Evolutionary conservation across 2,329 filamentous ascomycete species (phyloP).

Genomic region (Fonsecaea monophora): DNA sequence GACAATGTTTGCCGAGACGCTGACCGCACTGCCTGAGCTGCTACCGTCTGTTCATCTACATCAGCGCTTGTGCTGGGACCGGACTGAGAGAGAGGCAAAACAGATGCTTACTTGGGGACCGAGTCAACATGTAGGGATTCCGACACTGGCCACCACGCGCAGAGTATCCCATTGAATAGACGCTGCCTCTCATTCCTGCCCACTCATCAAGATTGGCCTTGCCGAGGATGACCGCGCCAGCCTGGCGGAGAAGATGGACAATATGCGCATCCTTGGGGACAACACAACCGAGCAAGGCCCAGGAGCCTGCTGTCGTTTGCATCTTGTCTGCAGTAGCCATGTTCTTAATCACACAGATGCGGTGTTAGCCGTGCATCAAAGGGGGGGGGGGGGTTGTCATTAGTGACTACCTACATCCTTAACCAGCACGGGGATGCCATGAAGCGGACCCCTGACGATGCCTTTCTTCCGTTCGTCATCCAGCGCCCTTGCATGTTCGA

Average conservation of each 20-base stretch:
- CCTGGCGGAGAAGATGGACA: conserved; percentile 40
- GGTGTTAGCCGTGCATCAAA: conserved; percentile 1
- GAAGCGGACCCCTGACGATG: conserved; percentile 42
- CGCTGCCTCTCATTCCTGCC: conserved; percentile 37
- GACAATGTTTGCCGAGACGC: conserved; percentile 45
- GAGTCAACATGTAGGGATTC: conserved; percentile 63
- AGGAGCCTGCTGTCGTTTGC: conserved; percentile 42
- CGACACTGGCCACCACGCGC: conserved; percentile 68
- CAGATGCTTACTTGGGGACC: conserved; percentile 29
- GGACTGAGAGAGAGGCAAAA: not conserved
- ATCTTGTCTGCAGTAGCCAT: conserved; percentile 43
- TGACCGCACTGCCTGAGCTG: conserved; percentile 45
- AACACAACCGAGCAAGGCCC: conserved; percentile 39
- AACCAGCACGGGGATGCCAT: conserved; percentile 47
- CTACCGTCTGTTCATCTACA: conserved; percentile 27
- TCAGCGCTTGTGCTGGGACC: not conserved
- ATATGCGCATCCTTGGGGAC: conserved; percentile 41
- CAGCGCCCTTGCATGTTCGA: conserved; percentile 37
- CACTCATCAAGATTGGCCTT: conserved; percentile 45
- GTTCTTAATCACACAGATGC: conserved; percentile 33
- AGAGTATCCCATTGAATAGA: conserved; percentile 68
- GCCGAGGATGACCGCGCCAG: conserved; percentile 45
- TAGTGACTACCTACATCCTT: conserved; percentile 40
- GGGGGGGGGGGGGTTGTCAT: too few species aligned
- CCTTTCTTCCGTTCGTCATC: conserved; percentile 42